Evolutionary conservation across 2,329 filamentous ascomycete species (phyloP), one percentile per base, ranked within the genome.

Genomic region (Sclerotinia minor): DNA sequence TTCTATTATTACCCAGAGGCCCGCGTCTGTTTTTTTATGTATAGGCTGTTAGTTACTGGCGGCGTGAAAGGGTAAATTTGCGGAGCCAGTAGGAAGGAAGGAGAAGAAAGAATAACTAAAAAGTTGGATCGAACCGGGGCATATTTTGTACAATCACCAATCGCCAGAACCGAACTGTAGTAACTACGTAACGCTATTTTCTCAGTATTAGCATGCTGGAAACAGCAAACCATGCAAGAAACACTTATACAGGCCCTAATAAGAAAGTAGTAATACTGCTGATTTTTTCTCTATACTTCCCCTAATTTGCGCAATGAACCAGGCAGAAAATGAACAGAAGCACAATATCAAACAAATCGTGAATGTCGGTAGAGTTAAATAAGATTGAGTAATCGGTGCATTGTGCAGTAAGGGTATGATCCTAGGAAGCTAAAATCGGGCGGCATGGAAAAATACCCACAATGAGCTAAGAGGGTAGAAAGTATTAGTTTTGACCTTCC

Each of bases 331-430:
- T 65, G 9, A 49, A 35, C 4, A 65, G 26, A 29, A 67, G 47
- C 47, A 63, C 38, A 5, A 67, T 17, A 24, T 67, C 50, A 45
- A 54, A 44, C 13, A 38, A 19, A 63, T 54, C 6, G 49, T 63
- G 35, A 67, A 63, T 17, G 35, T 67, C 57, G 8, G 53, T 67
- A 5, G 50, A 54, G 17, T 47, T 67, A 45, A 57, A 65, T 26
- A 65, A 47, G 53, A 65, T 26, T 7, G 52, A 21, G 19, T 32
- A 49, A 29, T 45, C 24, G 24, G 58, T 47, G 17, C 53, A 65
- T 47, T 58, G n/a, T 35, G 58, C 44, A n/a, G 44, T 5, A 24
- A 49, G 3, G 5, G 19, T 17, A 9, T 13, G n/a, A 47, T 65
- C 29, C 64, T 53, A 65, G n/a, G 58, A 65, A 15, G 26, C 44